Percentiles rank a stretch among this genome's conserved stretches.
phyloP scores from a whole-genome alignment of 352 stramenopile genomes.

The Phytophthora pistaciae region DNA sequence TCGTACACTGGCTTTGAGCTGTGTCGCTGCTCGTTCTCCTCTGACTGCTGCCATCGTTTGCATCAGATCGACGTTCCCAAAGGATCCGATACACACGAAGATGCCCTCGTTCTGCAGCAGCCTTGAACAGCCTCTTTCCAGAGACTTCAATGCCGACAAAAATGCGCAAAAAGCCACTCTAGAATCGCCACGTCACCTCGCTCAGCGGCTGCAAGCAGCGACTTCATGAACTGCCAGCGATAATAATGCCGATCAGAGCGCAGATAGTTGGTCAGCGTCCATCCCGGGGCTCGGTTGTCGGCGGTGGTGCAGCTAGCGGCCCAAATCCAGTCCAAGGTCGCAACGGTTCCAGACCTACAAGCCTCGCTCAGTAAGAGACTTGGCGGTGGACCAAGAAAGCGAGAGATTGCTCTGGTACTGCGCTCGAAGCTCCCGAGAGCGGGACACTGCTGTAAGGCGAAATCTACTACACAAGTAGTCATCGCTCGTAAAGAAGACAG shows the following conservation, averaged over 20 bases:
- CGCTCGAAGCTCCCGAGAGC: too few species aligned
- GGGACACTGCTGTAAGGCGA: background rate
- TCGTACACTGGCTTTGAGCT: background rate
- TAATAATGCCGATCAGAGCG: background rate
- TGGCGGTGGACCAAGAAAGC: background rate
- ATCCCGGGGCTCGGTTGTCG: background rate
- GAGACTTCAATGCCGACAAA: background rate
- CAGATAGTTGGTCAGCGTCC: background rate
- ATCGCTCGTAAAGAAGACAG: background rate
- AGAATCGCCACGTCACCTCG: too few species aligned
- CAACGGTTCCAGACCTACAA: background rate
- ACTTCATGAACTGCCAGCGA: too few species aligned
- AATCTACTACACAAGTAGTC: background rate
- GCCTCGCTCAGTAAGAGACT: background rate
- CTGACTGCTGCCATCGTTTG: background rate
- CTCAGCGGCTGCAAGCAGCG: too few species aligned
- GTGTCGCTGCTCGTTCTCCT: too few species aligned
- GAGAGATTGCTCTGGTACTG: background rate
- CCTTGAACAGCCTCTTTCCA: background rate
- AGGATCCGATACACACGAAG: background rate
- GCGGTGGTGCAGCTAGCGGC: background rate
- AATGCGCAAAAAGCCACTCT: background rate
- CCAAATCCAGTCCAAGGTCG: background rate
- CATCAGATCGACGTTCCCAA: background rate
- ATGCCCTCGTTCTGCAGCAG: background rate